These are phyloP conservation scores for Mycena amicta DNA, from an alignment of 768 basidiomycete genomes.

Conservation along the genomic window DNA sequence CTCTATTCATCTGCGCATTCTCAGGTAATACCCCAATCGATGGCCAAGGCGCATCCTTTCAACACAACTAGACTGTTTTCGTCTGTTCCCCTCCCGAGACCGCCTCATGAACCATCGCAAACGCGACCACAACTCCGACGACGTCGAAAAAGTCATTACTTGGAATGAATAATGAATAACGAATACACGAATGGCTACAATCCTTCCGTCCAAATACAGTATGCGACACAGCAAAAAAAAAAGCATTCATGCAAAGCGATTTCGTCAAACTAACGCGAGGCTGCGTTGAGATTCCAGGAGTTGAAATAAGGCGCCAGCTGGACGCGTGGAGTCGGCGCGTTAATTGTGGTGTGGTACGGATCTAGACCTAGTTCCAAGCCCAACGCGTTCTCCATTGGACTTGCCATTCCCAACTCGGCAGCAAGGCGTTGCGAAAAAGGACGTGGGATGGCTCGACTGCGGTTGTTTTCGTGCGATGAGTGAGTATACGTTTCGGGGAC, in stretches of 20 bases:
- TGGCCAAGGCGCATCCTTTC: too few species aligned
- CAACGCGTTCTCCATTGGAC: slow-evolving; percentile 17
- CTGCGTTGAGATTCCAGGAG: slow-evolving; percentile 4
- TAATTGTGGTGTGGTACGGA: slow-evolving; percentile 6
- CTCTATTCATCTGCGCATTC: slow-evolving; percentile 79
- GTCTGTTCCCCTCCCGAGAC: slow-evolving; percentile 72
- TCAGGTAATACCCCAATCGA: slow-evolving; percentile 53
- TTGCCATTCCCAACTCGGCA: background rate
- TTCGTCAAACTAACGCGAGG: too few species aligned
- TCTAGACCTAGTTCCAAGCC: slow-evolving; percentile 17
- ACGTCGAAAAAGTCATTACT: slow-evolving; percentile 60
- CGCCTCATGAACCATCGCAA: slow-evolving; percentile 71
- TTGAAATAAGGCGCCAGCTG: slow-evolving; percentile 9
- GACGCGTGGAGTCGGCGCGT: slow-evolving; percentile 20
- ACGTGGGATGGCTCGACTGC: slow-evolving; percentile 4
- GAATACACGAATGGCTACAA: slow-evolving; percentile 10
- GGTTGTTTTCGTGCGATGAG: background rate
- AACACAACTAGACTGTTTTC: slow-evolving; percentile 69
- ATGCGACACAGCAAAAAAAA: slow-evolving; percentile 6
- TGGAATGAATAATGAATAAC: slow-evolving; percentile 75
- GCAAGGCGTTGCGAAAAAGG: slow-evolving; percentile 12
- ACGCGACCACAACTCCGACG: slow-evolving; percentile 61
- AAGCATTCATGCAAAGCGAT: background rate
- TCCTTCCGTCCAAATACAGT: slow-evolving; percentile 14
- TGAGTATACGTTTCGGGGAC: slow-evolving; percentile 1